A percentile compares a stretch with the other conserved stretches of the same genome.
phyloP scores from a whole-genome alignment of 78 protist genomes.

The Guillardia theta region DNA sequence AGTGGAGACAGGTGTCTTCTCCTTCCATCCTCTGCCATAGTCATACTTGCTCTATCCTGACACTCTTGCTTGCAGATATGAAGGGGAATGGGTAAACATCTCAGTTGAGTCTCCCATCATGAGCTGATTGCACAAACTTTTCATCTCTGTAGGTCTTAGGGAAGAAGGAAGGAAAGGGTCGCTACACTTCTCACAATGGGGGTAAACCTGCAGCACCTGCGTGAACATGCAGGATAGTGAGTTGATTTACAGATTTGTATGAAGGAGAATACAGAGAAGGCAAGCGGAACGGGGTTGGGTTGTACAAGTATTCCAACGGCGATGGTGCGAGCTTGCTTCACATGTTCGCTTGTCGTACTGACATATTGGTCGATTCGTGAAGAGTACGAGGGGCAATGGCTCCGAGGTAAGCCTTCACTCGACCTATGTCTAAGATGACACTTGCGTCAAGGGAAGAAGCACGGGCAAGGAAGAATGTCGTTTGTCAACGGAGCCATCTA shows the following conservation, averaged over 20 bases:
- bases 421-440: too few relatives aligned
- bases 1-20: too few relatives aligned
- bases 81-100: too few relatives aligned
- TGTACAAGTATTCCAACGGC: background rate
- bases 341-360: background rate
- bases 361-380: background rate
- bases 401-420: too few relatives aligned
- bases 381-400: background rate
- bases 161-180: background rate
- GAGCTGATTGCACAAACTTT: too few relatives aligned
- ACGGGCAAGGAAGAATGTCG: background rate
- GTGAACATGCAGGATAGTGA: too few relatives aligned
- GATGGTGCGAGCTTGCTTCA: background rate
- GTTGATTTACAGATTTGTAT: too few relatives aligned
- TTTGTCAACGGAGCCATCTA: background rate
- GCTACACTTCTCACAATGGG: background rate
- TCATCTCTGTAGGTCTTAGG: background rate
- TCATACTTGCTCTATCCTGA: too few relatives aligned
- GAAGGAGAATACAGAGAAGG: background rate
- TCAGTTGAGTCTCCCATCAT: too few relatives aligned
- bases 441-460: background rate
- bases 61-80: too few relatives aligned
- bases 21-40: too few relatives aligned
- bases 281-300: background rate
- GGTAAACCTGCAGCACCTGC: too few relatives aligned